Conservation (phyloP, 441 rosid species). For the Melastoma candidum region DNA sequence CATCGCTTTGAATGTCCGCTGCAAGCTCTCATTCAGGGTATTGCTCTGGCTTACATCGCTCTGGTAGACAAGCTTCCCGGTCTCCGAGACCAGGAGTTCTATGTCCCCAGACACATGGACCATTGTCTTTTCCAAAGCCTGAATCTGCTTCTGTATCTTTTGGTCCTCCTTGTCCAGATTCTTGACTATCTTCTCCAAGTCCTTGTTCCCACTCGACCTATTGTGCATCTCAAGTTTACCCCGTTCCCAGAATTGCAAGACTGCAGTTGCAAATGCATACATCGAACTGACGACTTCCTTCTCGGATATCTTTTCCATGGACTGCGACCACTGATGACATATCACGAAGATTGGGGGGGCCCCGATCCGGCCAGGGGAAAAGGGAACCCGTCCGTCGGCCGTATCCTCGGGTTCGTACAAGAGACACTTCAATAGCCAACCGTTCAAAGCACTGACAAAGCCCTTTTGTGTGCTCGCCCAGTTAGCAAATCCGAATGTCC, state of each 20-base stretch:
- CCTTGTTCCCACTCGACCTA: slow-evolving; percentile 3
- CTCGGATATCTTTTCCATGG: slow-evolving; percentile 25
- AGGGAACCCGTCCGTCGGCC: slow-evolving; percentile 9
- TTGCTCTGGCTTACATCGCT: slow-evolving; percentile 4
- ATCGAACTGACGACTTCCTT: slow-evolving; percentile 23
- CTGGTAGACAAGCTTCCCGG: slow-evolving; percentile 6
- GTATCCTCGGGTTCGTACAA: slow-evolving; percentile 22
- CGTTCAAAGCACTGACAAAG: slow-evolving; percentile 26
- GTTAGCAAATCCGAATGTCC: slow-evolving; percentile 22
- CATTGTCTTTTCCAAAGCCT: slow-evolving; percentile 13
- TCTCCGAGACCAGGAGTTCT: not conserved
- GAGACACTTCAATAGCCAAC: slow-evolving; percentile 33
- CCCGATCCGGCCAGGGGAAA: slow-evolving; percentile 21
- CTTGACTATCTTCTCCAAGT: slow-evolving; percentile 12
- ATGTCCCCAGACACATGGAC: slow-evolving; percentile 1
- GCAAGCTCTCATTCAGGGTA: slow-evolving; percentile 8
- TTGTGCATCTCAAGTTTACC: slow-evolving; percentile 23
- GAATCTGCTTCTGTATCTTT: slow-evolving; percentile 14
- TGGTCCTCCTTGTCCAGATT: slow-evolving; percentile 12
- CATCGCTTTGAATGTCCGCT: slow-evolving; percentile 9
- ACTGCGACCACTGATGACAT: slow-evolving; percentile 29
- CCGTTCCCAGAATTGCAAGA: slow-evolving; percentile 26
- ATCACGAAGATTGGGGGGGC: slow-evolving; percentile 32
- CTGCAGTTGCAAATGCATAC: slow-evolving; percentile 21
- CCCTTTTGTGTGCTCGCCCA: slow-evolving; percentile 29